Conservation (phyloP, 768 basidiomycete species). For the Suillus variegatus region DNA sequence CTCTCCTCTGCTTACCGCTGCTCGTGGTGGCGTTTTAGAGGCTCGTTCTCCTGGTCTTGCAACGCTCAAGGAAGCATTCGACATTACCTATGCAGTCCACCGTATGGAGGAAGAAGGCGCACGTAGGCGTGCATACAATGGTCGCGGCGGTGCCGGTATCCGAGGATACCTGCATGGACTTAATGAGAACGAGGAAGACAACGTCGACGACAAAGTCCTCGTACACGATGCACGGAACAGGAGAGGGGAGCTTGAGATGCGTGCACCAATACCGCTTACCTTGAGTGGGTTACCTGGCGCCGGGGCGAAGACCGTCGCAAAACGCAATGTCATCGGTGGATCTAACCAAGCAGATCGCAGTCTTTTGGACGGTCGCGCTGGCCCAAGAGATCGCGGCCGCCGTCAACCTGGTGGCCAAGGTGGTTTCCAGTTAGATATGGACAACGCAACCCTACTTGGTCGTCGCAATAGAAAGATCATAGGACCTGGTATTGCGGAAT, state of each 20-base stretch:
- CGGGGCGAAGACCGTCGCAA: constrained; percentile 14
- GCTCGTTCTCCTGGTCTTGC: constrained; percentile 91
- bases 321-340: constrained; percentile 13
- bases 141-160: constrained; percentile 73
- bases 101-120: constrained; percentile 99
- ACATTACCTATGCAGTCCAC: constrained; percentile 98
- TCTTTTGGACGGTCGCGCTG: constrained; percentile 65
- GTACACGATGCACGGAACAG: constrained; percentile 50
- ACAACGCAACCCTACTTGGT: constrained; percentile 84
- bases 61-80: constrained; percentile 96
- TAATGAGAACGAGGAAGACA: constrained; percentile 91
- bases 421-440: constrained; percentile 84
- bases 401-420: constrained; percentile 29
- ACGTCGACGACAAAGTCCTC: constrained; percentile 46
- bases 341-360: constrained; percentile 22
- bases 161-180: constrained; percentile 81
- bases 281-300: constrained; percentile 5
- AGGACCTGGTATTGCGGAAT: constrained; percentile 24
- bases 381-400: constrained; percentile 60
- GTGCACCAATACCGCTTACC: not conserved
- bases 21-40: constrained; percentile 71
- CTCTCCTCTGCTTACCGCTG: constrained; percentile 86
- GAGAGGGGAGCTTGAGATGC: constrained; percentile 35
- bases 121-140: constrained; percentile 78
- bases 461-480: constrained; percentile 52